Evolutionary conservation across 2,329 filamentous ascomycete species (phyloP).

Genomic region (Chaetomiaceae sp.): DNA sequence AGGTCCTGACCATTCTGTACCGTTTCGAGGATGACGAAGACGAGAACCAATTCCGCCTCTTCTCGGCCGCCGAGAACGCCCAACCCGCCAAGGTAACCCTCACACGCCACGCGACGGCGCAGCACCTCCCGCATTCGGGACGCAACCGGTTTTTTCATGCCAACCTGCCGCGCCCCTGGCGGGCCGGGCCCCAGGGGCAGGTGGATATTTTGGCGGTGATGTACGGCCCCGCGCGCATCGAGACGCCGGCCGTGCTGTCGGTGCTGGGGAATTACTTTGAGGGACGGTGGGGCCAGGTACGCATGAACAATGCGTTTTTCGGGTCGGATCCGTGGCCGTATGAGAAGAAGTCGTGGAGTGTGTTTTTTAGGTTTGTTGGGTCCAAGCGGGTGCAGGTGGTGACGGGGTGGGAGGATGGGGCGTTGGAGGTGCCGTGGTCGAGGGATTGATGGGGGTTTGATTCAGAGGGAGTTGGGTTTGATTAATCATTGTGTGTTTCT

Average conservation of each 20-base stretch:
- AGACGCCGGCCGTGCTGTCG: conserved; percentile 19
- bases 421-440: conserved; percentile 24
- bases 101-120: conserved; percentile 20
- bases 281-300: conserved; percentile 22
- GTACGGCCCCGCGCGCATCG: conserved; percentile 22
- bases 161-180: conserved; percentile 10
- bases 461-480: no score
- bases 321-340: conserved; percentile 25
- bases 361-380: conserved; percentile 19
- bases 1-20: conserved; percentile 23
- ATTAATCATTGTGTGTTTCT: no score
- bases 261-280: conserved; percentile 23
- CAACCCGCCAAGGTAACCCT: conserved; percentile 10
- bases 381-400: conserved; percentile 26
- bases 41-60: conserved; percentile 18
- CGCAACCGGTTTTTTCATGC: background rate
- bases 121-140: conserved; percentile 16
- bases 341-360: conserved; percentile 24
- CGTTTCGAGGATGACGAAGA: conserved; percentile 19
- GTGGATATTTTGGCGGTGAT: conserved; percentile 25
- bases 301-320: conserved; percentile 25
- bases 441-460: no score
- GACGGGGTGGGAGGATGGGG: conserved; percentile 31
- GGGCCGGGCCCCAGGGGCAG: conserved; percentile 7
- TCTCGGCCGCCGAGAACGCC: conserved; percentile 24